Base-by-base conservation (phyloP, 2,329 filamentous ascomycete genomes). In the Escovopsis sp. region DNA sequence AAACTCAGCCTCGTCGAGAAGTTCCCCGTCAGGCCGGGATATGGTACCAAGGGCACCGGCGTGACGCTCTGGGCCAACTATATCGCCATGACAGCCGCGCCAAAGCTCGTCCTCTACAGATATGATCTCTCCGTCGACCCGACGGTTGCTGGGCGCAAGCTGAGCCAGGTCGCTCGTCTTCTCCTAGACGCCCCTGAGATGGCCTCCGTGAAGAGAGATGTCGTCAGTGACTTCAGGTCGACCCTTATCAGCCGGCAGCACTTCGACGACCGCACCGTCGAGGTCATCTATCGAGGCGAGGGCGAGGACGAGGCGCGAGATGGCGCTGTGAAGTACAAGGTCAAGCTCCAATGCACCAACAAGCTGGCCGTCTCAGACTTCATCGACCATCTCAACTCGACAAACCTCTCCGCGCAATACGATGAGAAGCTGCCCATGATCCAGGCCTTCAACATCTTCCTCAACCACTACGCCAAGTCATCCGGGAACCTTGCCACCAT, bases 191-290 rank as follows among this genome's bases (percentile, higher is more conserved):
- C 50, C 24, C 31, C 41, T 5, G 44, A 51, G n/a, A 37, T 60
- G 5, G 42, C 41, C 0, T 15, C 41, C 0, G 32, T 40, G 35
- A 39, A 39, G 4, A 32, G 36, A 11, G 48, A 55, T 39, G 42
- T 62, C 4, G 56, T 56, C 12, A 58, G 56, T 2, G 60, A 62
- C 41, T 62, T 61, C 47, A 53, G 45, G 43, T 53, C 55, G 1
- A 59, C 52, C 0, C 42, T 63, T 1, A 48, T 64, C 27, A 50
- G 57, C 6, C 51, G 48, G 2, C 42, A 33, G 10, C 45, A 50
- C 20, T 40, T 62, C 10, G 40, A 47, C 8, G 39, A 46, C 7
- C 30, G 33, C 16, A 39, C 37, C 12, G 32, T 51, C 20, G 13
- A 37, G 10, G 20, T 53, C 6, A 25, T 13, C 2, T 63, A 61